A percentile compares a stretch with the other conserved stretches of the same genome.
Conservation (phyloP, 192 early-diverging fungal genomes). For the Coemansia sp. region DNA sequence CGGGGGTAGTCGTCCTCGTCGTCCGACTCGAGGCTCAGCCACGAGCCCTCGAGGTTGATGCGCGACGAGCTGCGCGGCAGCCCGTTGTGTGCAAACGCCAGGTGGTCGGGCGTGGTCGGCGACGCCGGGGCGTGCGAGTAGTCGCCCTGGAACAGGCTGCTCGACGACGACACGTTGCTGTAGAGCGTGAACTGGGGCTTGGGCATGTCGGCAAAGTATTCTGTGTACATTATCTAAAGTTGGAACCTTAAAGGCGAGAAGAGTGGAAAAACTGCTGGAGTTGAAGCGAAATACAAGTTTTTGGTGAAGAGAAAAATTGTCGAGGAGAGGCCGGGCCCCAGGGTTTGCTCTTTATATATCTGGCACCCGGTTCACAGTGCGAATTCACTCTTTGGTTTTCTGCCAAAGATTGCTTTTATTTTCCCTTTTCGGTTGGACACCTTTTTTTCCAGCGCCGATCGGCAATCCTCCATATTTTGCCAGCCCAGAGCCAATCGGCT, state of each 20-base stretch:
- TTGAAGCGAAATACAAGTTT: neutral
- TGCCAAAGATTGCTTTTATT: neutral
- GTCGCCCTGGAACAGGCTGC: neutral
- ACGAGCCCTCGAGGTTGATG: constrained; percentile 31
- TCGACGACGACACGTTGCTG: neutral
- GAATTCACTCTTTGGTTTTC: neutral
- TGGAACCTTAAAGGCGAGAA: neutral
- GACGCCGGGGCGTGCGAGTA: constrained; percentile 2
- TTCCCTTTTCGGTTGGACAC: neutral
- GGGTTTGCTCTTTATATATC: too few species aligned
- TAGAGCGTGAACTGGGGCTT: neutral
- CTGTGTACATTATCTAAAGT: neutral
- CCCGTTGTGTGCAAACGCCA: neutral
- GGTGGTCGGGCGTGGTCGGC: neutral
- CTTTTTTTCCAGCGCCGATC: neutral
- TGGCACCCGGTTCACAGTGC: too few species aligned
- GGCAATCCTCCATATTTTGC: neutral
- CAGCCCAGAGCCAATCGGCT: neutral
- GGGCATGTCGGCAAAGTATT: neutral
- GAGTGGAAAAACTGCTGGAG: neutral
- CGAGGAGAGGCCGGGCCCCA: too few species aligned
- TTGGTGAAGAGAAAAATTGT: too few species aligned
- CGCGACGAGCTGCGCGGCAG: constrained; percentile 15
- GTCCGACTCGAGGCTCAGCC: constrained; percentile 37
- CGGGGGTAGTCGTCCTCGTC: constrained; percentile 1